Base-by-base conservation (phyloP, 2,329 filamentous ascomycete species). In the Trematosphaeria pertusa region DNA sequence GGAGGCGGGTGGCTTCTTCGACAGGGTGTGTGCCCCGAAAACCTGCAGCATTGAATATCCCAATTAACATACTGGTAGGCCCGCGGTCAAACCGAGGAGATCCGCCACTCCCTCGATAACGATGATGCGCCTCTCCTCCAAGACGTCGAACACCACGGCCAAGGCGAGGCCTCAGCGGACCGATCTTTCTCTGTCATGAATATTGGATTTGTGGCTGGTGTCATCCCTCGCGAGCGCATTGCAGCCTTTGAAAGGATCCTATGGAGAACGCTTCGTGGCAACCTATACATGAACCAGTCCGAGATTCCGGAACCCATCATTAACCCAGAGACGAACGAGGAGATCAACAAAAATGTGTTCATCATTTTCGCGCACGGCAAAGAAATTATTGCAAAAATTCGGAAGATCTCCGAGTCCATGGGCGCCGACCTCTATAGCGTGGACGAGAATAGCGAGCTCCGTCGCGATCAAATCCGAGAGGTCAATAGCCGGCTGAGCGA, bases 251-350 rank as follows among this genome's bases (percentile, higher is more conserved):
- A 99, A 78, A 88, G 94, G 49, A 99, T 99, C 61, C 81, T 99
- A 40, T 99, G 94, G 94, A 86, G 94, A 65, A 97, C 95, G 0
- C 84, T 99, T 32, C 91, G 94, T 72, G 94, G 94, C 65, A 99
- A 99, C 74, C 79, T 99, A 55, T 99, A 97, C 81, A 99, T 99
- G 94, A 99, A 99, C 76, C 95, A 99, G 79, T 93, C 93, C 31
- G 94, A 99, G 80, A 99, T 99, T 53, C 87, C 91, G 6, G 93
- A 99, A 72, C 86, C 90, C 28, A 87, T 99, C 61, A 81, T 96
- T 70, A 90, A 99, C 72, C 93, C 94, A 12, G 83, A 88, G 69
- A 96, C 85, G 77, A 97, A 97, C 71, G 93, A 97, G 75, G 81
- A 89, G 56, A 82, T 95, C 62, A 86, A 88, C 79, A 99, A 99